Evolutionary conservation across 179 eudicot species (phyloP).

Genomic region (Silene coronaria): DNA sequence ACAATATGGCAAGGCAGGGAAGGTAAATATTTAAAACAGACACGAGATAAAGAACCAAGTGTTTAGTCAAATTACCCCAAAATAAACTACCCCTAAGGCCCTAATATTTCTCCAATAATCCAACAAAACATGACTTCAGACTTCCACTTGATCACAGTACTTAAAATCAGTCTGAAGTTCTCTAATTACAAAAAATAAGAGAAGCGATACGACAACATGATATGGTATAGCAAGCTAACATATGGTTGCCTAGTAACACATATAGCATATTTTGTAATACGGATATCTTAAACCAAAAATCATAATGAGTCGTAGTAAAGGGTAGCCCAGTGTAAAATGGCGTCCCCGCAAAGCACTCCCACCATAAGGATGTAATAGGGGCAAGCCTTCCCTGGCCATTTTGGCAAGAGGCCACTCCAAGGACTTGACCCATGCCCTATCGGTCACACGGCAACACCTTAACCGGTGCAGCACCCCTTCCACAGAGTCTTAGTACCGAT

Average conservation of each 20-base stretch:
- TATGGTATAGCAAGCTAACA: background rate
- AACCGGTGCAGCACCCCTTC: no score
- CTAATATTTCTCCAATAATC: background rate
- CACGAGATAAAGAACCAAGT: background rate
- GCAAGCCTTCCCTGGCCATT: no score
- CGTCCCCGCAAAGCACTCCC: no score
- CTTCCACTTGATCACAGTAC: background rate
- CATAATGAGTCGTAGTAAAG: no score
- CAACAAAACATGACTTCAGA: background rate
- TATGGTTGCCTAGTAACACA: background rate
- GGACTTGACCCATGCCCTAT: no score
- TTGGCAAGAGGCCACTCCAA: no score
- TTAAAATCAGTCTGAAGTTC: no score
- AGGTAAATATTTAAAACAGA: background rate
- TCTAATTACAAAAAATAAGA: background rate
- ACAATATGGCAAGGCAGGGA: background rate
- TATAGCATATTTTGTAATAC: background rate
- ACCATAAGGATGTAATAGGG: no score
- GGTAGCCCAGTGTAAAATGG: no score
- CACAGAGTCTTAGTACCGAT: no score
- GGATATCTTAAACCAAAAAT: background rate
- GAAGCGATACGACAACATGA: no score
- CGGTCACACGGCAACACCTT: no score
- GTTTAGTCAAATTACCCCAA: background rate
- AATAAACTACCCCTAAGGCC: background rate